These are phyloP conservation scores for Mycocentrospora acerina DNA, from an alignment of 2,329 filamentous ascomycete genomes.

Conservation along the genomic window DNA sequence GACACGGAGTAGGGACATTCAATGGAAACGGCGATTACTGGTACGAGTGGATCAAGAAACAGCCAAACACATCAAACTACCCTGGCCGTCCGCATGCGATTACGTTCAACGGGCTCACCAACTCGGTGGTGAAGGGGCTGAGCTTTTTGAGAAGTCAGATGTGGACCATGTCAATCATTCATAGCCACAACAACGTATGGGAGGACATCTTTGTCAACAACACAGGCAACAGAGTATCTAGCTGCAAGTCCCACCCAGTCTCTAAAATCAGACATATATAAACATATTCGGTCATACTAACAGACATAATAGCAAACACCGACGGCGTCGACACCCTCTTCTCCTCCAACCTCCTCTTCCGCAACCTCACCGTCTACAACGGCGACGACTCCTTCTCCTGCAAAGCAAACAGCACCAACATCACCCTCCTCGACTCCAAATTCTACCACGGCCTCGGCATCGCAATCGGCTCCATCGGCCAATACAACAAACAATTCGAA, in stretches of 20 bases:
- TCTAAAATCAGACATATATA: too few species aligned
- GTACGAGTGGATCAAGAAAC: constrained; percentile 53
- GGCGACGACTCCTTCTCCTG: constrained; percentile 17
- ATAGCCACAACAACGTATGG: constrained; percentile 51
- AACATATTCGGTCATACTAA: constrained; percentile 4
- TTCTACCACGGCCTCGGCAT: constrained; percentile 43
- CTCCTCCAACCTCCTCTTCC: constrained; percentile 51
- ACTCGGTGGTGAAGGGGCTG: constrained; percentile 53
- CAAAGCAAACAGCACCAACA: constrained; percentile 20
- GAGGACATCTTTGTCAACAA: constrained; percentile 58
- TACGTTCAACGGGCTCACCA: constrained; percentile 52
- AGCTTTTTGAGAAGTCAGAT: constrained; percentile 60
- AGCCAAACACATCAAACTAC: constrained; percentile 25
- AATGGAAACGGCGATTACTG: constrained; percentile 63
- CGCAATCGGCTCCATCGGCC: constrained; percentile 61
- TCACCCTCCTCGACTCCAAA: constrained; percentile 12
- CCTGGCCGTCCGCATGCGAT: constrained; percentile 54
- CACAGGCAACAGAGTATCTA: constrained; percentile 20
- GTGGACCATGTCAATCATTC: constrained; percentile 59
- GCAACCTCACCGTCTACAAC: constrained; percentile 18
- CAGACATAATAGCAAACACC: constrained; percentile 32
- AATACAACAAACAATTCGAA: constrained; percentile 53
- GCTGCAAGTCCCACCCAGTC: constrained; percentile 6
- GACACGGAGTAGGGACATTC: constrained; percentile 55
- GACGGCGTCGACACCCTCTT: constrained; percentile 58